Conservation (phyloP, 2,329 filamentous ascomycete species). For the Eutypa lata region DNA sequence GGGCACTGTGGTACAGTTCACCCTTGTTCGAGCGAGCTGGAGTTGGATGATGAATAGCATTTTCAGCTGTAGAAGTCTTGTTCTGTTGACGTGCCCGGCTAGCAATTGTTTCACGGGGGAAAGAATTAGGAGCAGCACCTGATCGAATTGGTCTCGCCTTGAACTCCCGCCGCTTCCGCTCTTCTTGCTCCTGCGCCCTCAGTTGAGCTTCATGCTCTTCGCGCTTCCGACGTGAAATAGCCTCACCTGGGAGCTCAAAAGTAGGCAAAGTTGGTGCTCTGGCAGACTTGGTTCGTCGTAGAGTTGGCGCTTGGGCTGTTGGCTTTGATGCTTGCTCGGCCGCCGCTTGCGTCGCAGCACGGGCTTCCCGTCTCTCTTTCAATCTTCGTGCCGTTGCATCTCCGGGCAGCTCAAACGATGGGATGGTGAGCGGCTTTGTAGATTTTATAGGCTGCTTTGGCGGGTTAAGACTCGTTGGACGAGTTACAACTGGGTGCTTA, state of each 20-base stretch:
- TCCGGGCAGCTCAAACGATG: conserved; percentile 61
- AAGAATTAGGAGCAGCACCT: conserved; percentile 36
- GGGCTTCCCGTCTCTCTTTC: conserved; percentile 42
- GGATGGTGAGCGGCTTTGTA: conserved; percentile 49
- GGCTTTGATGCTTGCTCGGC: conserved; percentile 24
- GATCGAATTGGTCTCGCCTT: conserved; percentile 57
- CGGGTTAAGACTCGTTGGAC: conserved; percentile 40
- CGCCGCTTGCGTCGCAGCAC: conserved; percentile 36
- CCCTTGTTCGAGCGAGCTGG: conserved; percentile 25
- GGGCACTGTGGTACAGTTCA: conserved; percentile 22
- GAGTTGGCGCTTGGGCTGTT: conserved; percentile 28
- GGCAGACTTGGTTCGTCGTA: conserved; percentile 45
- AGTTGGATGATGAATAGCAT: conserved; percentile 11
- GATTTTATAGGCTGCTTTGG: conserved; percentile 49
- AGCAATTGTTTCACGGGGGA: conserved; percentile 55
- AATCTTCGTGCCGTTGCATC: conserved; percentile 51
- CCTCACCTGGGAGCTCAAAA: conserved; percentile 64
- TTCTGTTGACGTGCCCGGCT: conserved; percentile 52
- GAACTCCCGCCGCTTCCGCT: conserved; percentile 59
- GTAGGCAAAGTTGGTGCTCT: conserved; percentile 52
- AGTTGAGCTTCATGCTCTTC: conserved; percentile 51
- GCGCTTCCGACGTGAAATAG: conserved; percentile 55
- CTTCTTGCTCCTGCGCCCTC: conserved; percentile 57
- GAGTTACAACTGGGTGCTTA: conserved; percentile 26
- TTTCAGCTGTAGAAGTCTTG: conserved; percentile 30